Evolutionary conservation across 768 basidiomycete genomes (phyloP), one percentile per base, ranked within the genome.

Genomic region (Suillus brevipes): DNA sequence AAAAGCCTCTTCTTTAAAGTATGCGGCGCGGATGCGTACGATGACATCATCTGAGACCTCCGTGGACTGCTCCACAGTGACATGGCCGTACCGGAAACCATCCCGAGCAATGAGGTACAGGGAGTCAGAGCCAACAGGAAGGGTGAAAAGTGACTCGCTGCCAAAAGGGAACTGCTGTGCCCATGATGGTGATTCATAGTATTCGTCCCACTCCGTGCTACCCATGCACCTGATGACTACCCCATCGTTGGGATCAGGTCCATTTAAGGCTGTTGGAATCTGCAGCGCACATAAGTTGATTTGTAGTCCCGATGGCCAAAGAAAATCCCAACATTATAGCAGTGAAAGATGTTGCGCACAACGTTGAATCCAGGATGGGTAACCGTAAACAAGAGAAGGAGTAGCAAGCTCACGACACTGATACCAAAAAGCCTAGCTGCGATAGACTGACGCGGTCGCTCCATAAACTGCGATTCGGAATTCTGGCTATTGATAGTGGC

Each of bases 31-130:
- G 16, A 82, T 68, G 45, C 71, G 70, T 18, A 82, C 73, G 5
- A 52, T 64, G 25, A 79, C 75, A 1, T 60, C 52, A 1, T 36
- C 18, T 4, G 47, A 43, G 28, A 23, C 63, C 4, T 65, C 64
- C 25, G 28, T 6, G 10, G 71, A 66, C 34, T 77, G 73, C 14
- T 6, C 62, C 5, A 77, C 31, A 4, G 62, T 45, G 4, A 78
- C 57, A 0, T 28, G 62, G 3, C 78, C 78, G 0, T 8, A 3
- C 4, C 76, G 71, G 18, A 70, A 66, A 12, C 69, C 66, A 0
- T 80, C 80, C 6, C 74, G 74, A 34, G 79, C 69, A 59, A 81
- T 34, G 47, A 81, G 65, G 43, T 75, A 81, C 36, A 81, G 63
- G 4, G 69, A 68, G 0, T 77, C 72, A 1, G 78, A 66, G 1